phyloP scores from a whole-genome alignment of 2,329 filamentous ascomycete genomes.

The Colletotrichum cuscutae region DNA sequence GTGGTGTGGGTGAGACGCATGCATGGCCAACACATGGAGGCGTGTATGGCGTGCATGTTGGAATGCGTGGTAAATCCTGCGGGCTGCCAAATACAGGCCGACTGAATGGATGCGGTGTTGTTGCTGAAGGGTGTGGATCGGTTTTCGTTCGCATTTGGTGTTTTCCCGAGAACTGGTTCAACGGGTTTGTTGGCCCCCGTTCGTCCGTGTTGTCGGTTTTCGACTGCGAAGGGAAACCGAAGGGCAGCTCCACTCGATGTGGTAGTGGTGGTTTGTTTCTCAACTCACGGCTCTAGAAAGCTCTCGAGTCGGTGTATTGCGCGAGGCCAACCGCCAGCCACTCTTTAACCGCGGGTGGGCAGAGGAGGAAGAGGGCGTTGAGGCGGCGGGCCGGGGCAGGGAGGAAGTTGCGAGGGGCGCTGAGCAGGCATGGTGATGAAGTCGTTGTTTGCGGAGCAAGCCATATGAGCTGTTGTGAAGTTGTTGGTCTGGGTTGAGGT shows the following conservation, averaged over 20 bases:
- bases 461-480: constrained; percentile 30
- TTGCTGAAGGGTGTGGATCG: neutral
- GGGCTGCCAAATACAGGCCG: constrained; percentile 9
- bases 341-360: constrained; percentile 67
- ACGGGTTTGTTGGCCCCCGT: neutral
- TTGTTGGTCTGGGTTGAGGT: constrained; percentile 31
- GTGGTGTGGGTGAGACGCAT: constrained; percentile 19
- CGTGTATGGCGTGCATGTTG: constrained; percentile 26
- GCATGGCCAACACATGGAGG: constrained; percentile 29
- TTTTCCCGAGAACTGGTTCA: neutral
- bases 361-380: constrained; percentile 73
- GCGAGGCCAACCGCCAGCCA: constrained; percentile 11
- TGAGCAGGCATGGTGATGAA: constrained; percentile 64
- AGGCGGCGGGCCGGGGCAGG: constrained; percentile 73
- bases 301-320: constrained; percentile 10
- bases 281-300: neutral
- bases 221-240: constrained; percentile 4
- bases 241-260: neutral
- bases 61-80: constrained; percentile 6
- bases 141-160: constrained; percentile 25
- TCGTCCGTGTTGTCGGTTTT: neutral
- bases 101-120: neutral
- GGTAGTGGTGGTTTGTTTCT: neutral
- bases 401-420: constrained; percentile 73
- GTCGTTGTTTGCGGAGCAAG: constrained; percentile 35